Conservation (phyloP, 2,329 filamentous ascomycete genomes). For the Colletotrichum orchidophilum region DNA sequence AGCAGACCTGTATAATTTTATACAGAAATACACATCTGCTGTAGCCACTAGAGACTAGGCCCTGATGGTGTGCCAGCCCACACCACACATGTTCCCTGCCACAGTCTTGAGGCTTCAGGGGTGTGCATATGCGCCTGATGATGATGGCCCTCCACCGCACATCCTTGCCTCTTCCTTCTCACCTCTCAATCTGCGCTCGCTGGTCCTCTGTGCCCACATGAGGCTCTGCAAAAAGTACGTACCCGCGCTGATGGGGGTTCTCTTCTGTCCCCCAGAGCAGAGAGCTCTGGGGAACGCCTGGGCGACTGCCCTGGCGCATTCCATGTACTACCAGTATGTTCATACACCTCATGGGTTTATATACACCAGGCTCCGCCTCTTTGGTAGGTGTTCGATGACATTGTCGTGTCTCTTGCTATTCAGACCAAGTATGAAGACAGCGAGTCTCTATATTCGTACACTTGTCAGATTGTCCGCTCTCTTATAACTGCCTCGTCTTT, state of each 20-base stretch:
- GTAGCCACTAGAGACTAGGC: conserved; percentile 15
- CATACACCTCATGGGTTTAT: conserved; percentile 16
- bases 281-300: not conserved
- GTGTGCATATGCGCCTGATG: conserved; percentile 23
- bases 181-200: conserved; percentile 10
- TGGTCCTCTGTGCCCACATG: not conserved
- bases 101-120: conserved; percentile 12
- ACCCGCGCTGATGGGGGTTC: conserved; percentile 5
- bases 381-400: conserved; percentile 4
- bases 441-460: not conserved
- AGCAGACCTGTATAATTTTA: conserved; percentile 10
- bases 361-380: conserved; percentile 19
- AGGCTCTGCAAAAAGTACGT: conserved; percentile 27
- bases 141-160: conserved; percentile 3
- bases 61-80: conserved; percentile 15
- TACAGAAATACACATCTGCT: conserved; percentile 1
- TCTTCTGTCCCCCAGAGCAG: conserved; percentile 3
- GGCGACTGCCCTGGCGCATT: conserved; percentile 12
- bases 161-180: conserved; percentile 27
- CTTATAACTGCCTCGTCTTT: conserved; percentile 9
- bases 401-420: not conserved
- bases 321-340: not conserved
- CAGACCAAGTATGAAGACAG: not conserved
- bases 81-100: conserved; percentile 10
- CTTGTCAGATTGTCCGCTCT: not conserved